Conservation (phyloP, 2,329 filamentous ascomycete genomes). For the Pestalotiopsis sp. region DNA sequence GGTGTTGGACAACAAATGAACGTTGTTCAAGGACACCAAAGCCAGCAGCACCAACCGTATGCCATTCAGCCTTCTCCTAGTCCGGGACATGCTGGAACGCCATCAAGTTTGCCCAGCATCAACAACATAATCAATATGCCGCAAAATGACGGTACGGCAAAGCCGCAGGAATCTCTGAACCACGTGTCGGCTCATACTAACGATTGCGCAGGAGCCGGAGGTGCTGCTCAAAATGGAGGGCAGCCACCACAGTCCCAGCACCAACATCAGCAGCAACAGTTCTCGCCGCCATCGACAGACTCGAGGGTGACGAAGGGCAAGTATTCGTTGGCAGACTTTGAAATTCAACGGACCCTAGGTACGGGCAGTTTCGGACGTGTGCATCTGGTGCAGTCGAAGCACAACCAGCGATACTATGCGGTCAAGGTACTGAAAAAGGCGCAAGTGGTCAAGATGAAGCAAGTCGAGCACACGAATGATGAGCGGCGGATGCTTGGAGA, state of each 20-base stretch:
- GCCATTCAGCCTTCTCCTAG: conserved; percentile 44
- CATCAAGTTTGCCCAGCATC: conserved; percentile 78
- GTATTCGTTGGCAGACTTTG: conserved; percentile 91
- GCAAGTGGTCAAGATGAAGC: conserved; percentile 99
- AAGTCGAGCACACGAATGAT: conserved; percentile 99
- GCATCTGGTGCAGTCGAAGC: conserved; percentile 94
- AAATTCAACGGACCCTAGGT: conserved; percentile 86
- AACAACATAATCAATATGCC: conserved; percentile 78
- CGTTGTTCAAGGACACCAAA: conserved; percentile 29
- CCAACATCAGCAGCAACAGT: conserved; percentile 34
- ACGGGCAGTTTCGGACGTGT: conserved; percentile 97
- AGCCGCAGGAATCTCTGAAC: conserved; percentile 18
- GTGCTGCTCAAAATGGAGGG: conserved; percentile 35
- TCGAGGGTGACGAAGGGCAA: conserved; percentile 88
- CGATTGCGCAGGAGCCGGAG: conserved; percentile 23
- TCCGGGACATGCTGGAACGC: conserved; percentile 28
- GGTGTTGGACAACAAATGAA: conserved; percentile 35
- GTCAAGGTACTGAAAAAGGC: conserved; percentile 98
- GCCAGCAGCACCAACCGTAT: conserved; percentile 37
- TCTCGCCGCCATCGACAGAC: conserved; percentile 34
- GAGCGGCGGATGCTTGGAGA: conserved; percentile 94
- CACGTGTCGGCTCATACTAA: conserved; percentile 20
- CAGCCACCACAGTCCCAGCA: conserved; percentile 27
- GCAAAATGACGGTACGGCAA: conserved; percentile 42
- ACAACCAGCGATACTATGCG: conserved; percentile 97